Evolutionary conservation across 2,329 filamentous ascomycete genomes (phyloP), one percentile per base, ranked within the genome.

Genomic region (Scytalidium lignicola): DNA sequence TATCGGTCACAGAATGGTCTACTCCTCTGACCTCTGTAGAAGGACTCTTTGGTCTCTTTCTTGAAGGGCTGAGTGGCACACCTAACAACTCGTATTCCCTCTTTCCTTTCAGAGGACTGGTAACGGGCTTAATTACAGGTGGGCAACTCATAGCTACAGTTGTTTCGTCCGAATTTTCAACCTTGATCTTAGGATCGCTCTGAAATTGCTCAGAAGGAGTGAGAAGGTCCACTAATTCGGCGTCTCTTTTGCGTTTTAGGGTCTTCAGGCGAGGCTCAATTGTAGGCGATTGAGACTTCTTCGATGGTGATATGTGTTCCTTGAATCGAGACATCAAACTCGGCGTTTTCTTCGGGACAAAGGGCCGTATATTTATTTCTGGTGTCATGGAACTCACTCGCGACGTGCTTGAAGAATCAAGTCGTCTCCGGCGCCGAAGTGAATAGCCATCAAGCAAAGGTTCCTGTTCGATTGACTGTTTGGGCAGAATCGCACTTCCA

Each of bases 361-460:
- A 48, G 20, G 62, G 63, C 40, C 63, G 58, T 29, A 64, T 53
- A 22, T 58, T 59, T 18, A 80, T 73, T 22, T 78, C 74, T 1
- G 79, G 79, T 0, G 74, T 78, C 21, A 77, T 72, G 0, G 80
- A 83, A 2, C 79, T 73, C 3, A 78, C 79, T 51, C 80, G 70
- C 17, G 80, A 84, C 5, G 71, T 71, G 41, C 70, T 67, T 37
- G 73, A 63, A 46, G 73, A 65, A 22, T 76, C 77, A 51, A 78
- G 67, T 55, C 75, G 56, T 50, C 57, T 53, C 52, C 78, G 70
- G 21, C 74, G 70, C 4, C 81, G 75, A n/a, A 85, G 64, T 2
- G 75, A 77, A 55, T 85, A 85, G 1, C 56, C 55, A 19, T 53
- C 46, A 15, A 22, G 39, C 26, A 49, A 51, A n/a, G 52, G 44